These are phyloP conservation scores for Globisporangium echinulatum DNA, from an alignment of 352 stramenopile species.

Conservation along the genomic window DNA sequence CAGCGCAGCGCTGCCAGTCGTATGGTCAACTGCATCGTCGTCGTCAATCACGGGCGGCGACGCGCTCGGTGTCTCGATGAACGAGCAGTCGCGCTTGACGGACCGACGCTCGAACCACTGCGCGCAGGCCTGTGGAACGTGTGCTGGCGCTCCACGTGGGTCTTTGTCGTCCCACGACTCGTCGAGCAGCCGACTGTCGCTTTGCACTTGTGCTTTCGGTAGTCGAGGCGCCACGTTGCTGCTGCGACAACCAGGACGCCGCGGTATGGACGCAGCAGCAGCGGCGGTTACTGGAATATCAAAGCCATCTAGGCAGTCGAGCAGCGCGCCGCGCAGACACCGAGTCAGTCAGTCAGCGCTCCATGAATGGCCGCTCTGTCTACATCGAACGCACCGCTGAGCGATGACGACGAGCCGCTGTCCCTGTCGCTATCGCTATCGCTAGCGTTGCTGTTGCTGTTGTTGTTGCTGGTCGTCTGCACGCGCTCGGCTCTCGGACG, in stretches of 20 bases:
- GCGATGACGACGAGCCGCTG: conserved; percentile 5
- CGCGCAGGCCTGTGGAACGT: background rate
- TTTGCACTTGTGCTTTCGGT: too few species aligned
- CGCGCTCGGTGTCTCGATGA: conserved; percentile 8
- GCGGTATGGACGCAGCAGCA: too few species aligned
- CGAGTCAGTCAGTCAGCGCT: background rate
- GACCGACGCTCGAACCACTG: conserved; percentile 15
- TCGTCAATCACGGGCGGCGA: conserved; percentile 3
- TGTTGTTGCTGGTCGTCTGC: background rate
- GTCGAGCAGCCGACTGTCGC: background rate
- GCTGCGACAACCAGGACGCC: too few species aligned
- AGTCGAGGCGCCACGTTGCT: too few species aligned
- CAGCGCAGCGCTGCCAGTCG: too few species aligned
- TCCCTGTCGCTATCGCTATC: background rate
- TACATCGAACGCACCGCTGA: conserved; percentile 2
- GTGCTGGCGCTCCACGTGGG: background rate
- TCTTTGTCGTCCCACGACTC: background rate
- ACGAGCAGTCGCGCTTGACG: conserved; percentile 18
- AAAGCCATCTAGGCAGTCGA: conserved; percentile 5
- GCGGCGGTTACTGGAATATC: background rate
- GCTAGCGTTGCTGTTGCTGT: background rate
- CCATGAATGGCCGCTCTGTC: background rate
- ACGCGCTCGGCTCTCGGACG: too few species aligned
- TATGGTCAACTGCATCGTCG: background rate
- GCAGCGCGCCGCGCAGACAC: background rate